Evolutionary conservation across 2,329 filamentous ascomycete genomes (phyloP).

Genomic region (Pestalotiopsis sp.): DNA sequence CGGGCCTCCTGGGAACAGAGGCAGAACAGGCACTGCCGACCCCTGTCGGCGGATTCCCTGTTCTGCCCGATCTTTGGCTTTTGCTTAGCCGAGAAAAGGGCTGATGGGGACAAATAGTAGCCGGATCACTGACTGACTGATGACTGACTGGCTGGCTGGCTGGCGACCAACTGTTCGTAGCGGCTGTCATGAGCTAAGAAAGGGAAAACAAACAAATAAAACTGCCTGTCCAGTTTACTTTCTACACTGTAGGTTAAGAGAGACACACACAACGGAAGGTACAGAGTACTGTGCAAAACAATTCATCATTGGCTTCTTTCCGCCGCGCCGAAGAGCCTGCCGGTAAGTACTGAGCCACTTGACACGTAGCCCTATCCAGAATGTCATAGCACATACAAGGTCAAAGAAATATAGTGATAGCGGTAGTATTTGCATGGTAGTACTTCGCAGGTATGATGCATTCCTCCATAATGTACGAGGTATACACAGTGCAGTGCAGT

Average conservation of each 20-base stretch:
- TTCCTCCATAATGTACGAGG: no score
- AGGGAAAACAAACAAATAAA: background rate
- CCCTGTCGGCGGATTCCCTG: constrained; percentile 5
- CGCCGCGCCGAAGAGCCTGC: background rate
- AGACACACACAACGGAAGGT: no score
- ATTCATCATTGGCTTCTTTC: background rate
- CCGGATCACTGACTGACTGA: background rate
- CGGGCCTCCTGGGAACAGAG: background rate
- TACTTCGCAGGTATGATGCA: no score
- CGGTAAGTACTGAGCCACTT: background rate
- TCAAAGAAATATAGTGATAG: background rate
- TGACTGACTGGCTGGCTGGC: background rate
- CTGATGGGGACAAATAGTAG: background rate
- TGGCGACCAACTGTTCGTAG: no score
- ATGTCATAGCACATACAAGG: background rate
- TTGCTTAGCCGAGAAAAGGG: constrained; percentile 2
- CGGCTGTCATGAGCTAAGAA: background rate
- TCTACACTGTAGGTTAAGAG: no score
- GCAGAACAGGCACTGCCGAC: background rate
- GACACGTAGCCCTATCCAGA: background rate
- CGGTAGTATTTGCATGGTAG: background rate
- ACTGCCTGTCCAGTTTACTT: background rate
- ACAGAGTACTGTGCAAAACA: background rate
- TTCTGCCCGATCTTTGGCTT: background rate
- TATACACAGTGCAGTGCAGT: no score